Evolutionary conservation across 2,329 filamentous ascomycete genomes (phyloP).

Genomic region (Colletotrichum limetticola): DNA sequence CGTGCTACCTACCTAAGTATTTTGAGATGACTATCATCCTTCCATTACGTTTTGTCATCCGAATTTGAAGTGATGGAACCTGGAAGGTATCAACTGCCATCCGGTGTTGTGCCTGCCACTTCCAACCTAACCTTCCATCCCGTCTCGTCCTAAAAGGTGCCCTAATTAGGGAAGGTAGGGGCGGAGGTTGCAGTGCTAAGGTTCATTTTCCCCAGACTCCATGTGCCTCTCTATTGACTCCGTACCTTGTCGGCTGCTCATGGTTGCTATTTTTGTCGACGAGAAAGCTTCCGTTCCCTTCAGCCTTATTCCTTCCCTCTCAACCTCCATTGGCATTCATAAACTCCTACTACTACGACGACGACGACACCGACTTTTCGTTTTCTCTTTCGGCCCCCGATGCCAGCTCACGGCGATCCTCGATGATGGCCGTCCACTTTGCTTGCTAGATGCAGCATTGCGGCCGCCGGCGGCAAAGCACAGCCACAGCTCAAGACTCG

Average conservation of each 20-base stretch:
- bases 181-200: background rate
- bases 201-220: too few species aligned
- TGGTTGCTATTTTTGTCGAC: background rate
- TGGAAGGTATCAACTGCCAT: background rate
- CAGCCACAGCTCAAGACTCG: slow-evolving; percentile 9
- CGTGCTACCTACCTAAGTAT: background rate
- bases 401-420: background rate
- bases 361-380: background rate
- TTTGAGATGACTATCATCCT: background rate
- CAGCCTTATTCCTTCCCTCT: background rate
- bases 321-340: background rate
- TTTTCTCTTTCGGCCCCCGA: background rate
- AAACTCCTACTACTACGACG: background rate
- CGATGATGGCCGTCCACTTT: background rate
- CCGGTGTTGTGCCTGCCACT: background rate
- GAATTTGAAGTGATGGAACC: background rate
- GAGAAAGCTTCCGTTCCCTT: background rate
- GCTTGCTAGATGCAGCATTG: background rate
- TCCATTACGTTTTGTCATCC: background rate
- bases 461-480: slow-evolving; percentile 12
- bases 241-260: background rate
- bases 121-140: background rate
- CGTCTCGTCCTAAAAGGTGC: background rate
- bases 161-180: too few species aligned
- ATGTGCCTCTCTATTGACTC: too few species aligned